Base-by-base conservation (phyloP, 2,329 filamentous ascomycete genomes). In the Alternaria sp. region DNA sequence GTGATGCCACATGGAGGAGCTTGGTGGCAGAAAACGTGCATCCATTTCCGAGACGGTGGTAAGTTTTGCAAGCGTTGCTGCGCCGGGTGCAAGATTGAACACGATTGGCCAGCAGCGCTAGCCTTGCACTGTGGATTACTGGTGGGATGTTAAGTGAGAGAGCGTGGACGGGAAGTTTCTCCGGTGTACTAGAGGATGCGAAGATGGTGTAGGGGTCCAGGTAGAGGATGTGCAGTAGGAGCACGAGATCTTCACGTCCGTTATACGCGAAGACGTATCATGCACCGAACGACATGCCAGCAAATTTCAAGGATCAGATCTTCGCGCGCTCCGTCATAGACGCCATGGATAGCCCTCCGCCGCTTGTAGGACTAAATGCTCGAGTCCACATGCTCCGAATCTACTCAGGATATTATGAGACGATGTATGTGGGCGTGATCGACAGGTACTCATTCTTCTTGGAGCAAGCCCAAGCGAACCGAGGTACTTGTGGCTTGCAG, bases 1-100 rank as follows among this genome's bases (percentile, higher is more conserved):
- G 43, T 16, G n/a, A 42, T 20, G 44, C 5, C 26, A 43, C 54
- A 56, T 56, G 54, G 44, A 30, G 18, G 42, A 42, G 54, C 44
- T 51, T 30, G 44, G 44, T 51, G 54, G 54, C 54, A 56, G 46
- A 56, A 51, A 56, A 56, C 39, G 39, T 32, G 51, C 30, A 30
- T 11, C 12, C n/a, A n/a, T 26, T 14, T 24, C 54, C 54, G 38
- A 42, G 14, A 26, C 20, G 11, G 20, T 51, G 54, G 54, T 51
- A 56, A 51, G 41, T 36, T 51, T 55, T 41, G 32, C 20, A 36
- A 55, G 53, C 43, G 43, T 48, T 30, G 26, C 18, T 39, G 46
- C 26, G 12, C 44, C 5, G 24, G 28, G n/a, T 47, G 22, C 42
- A 53, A 36, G 16, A 24, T 20, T 18, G 20, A n/a, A 32, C 39